Evolutionary conservation across 2,329 filamentous ascomycete genomes (phyloP).

Genomic region (Emmonsiellopsis sp.): DNA sequence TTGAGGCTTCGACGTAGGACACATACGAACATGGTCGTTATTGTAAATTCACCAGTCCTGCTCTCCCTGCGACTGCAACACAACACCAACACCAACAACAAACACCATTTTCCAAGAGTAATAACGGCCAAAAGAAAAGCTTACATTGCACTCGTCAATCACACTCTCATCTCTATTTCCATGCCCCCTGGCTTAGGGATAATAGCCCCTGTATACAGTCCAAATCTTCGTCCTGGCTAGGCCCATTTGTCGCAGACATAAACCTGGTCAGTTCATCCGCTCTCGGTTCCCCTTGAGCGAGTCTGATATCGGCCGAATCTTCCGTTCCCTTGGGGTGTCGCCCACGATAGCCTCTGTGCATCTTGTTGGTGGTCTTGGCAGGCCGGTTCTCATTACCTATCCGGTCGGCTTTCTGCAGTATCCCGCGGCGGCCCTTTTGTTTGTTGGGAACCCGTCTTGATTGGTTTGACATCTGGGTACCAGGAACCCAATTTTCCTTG

Average conservation of each 20-base stretch:
- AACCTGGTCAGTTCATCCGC: slow-evolving; percentile 58
- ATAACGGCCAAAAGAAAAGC: neutral
- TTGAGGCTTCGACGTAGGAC: too few species aligned
- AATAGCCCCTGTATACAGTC: slow-evolving; percentile 84
- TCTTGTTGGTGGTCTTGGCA: slow-evolving; percentile 13
- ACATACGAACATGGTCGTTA: neutral
- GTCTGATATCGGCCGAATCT: slow-evolving; percentile 26
- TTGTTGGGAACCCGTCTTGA: slow-evolving; percentile 23
- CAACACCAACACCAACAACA: neutral
- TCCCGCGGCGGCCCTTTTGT: slow-evolving; percentile 20
- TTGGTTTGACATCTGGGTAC: slow-evolving; percentile 33
- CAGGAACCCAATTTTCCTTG: slow-evolving; percentile 79
- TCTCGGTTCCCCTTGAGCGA: slow-evolving; percentile 1
- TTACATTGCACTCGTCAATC: neutral
- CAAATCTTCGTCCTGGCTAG: slow-evolving; percentile 68
- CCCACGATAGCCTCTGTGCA: slow-evolving; percentile 17
- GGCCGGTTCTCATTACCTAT: slow-evolving; percentile 15
- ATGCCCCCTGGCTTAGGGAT: slow-evolving; percentile 85
- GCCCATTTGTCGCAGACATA: slow-evolving; percentile 51
- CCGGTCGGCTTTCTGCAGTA: slow-evolving; percentile 36
- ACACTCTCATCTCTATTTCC: slow-evolving; percentile 45
- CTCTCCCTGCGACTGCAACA: neutral
- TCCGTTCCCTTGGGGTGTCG: slow-evolving; percentile 15
- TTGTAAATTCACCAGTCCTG: neutral
- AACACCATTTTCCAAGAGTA: neutral